Base-by-base conservation (phyloP, 192 early-diverging fungal genomes). In the Coemansia sp. region DNA sequence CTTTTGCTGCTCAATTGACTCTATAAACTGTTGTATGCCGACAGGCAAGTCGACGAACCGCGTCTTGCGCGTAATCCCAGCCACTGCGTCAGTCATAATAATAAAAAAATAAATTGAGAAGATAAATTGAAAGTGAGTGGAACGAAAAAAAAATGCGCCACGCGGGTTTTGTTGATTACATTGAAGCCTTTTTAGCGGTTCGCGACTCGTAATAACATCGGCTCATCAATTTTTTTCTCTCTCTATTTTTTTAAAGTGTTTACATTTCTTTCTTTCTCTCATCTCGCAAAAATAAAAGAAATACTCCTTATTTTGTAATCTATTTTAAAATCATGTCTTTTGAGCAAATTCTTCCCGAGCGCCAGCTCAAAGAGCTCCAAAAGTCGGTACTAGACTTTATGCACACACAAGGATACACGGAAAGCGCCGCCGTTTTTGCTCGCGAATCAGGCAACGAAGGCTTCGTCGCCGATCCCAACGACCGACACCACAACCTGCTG, bases 381-480 rank as follows among this genome's bases (percentile, higher is more conserved):
- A 82, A 71, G 72, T 89, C 94, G 30, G 89, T 98, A 33, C 75
- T 98, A 14, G 96, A 98, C 82, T 98, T 95, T 79, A 85, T 98
- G 63, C 88, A 88, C 63, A 84, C 90, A 17, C 88, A 86, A 39
- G 93, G 93, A 9, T 91, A 90, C 67, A 72, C 79, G 37, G 84
- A 88, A 61, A 87, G 95, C 28, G 89, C 88, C 57, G 73, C 77
- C n/a, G 86, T 87, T 3, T 86, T 98, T 46, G 85, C 87, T 66
- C 75, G 65, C 17, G 96, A 98, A 74, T 84, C 92, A 28, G 82
- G 78, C 50, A 86, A 95, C 66, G 85, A 88, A 33, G 90, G 89
- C 40, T 93, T 90, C 68, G 82, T 82, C 19, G 84, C 88, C 2
- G 93, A 92, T 67, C 85, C 89, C 13, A 92, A 91, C 71, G 89